These are phyloP conservation scores for Yamadazyma ubonensis DNA, from an alignment of 805 yeast genomes.

Conservation along the genomic window DNA sequence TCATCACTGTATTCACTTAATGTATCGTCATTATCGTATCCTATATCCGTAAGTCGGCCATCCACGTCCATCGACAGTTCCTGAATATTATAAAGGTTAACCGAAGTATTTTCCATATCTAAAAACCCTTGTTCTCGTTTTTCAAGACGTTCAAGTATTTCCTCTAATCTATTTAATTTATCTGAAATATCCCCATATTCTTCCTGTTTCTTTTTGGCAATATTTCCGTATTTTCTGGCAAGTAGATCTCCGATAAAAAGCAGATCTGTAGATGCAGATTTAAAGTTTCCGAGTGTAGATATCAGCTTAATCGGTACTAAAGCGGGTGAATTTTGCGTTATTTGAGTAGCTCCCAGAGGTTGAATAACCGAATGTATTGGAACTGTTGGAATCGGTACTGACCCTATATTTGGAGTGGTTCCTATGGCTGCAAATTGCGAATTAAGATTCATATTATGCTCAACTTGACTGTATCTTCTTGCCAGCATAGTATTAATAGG, in stretches of 20 bases:
- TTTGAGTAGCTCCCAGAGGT: slow-evolving; percentile 1
- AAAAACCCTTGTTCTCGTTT: slow-evolving; percentile 1
- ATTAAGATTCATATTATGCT: slow-evolving; percentile 10
- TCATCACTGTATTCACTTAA: slow-evolving; percentile 6
- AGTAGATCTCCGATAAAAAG: slow-evolving; percentile 35
- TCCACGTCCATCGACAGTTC: slow-evolving; percentile 17
- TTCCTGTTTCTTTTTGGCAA: slow-evolving; percentile 6
- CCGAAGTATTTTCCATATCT: too few species aligned
- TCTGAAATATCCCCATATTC: slow-evolving; percentile 18
- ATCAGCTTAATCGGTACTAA: slow-evolving; percentile 31
- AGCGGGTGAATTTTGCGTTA: slow-evolving; percentile 11
- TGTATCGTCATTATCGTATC: slow-evolving; percentile 5
- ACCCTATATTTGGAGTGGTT: not conserved
- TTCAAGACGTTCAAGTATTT: slow-evolving; percentile 10
- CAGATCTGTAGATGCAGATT: slow-evolving; percentile 41
- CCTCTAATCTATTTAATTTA: slow-evolving; percentile 20
- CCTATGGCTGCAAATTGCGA: slow-evolving; percentile 13
- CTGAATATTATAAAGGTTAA: slow-evolving; percentile 21
- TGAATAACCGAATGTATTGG: not conserved
- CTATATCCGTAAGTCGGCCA: not conserved
- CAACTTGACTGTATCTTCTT: slow-evolving; percentile 18
- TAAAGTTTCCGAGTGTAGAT: slow-evolving; percentile 32
- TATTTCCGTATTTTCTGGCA: slow-evolving; percentile 26
- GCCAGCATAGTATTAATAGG: too few species aligned
- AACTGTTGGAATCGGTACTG: not conserved